Evolutionary conservation across 208 protist species (phyloP), one percentile per base, ranked within the genome.

Genomic region (Borovskyia barvae): DNA sequence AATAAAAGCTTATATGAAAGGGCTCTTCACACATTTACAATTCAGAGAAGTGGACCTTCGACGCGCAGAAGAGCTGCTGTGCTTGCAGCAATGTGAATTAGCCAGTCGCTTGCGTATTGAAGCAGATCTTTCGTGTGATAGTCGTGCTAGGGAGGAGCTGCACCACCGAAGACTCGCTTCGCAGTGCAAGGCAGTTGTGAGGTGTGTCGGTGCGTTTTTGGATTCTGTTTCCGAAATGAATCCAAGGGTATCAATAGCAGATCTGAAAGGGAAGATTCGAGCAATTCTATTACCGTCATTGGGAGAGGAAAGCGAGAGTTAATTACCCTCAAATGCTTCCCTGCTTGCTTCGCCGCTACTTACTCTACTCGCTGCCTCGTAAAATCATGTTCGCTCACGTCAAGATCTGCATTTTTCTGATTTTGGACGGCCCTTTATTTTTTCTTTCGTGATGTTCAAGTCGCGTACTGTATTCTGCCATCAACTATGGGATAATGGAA

Each of bases 71-170:
- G 63, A 70, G 22, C 63, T 70, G 2, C 25, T 70, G 39, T 37
- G 24, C 14, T 25, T 70, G 9, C 54, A 63, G 29, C 20, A 70
- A 30, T 37, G 61, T 28, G 54, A 63, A 28, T 49, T 62, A n/a
- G 51, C 54, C 6, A n/a, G 28, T 1, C 49, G 54, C 22, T 25
- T 51, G 8, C 54, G 48, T 28, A 70, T 63, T n/a, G 54, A 50
- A 28, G 41, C 5, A 30, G 63, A 70, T 46, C 41, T 70, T 7
- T 52, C 19, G n/a, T 36, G 19, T 9, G 47, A 70, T 1, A 30
- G 51, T 2, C 17, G 48, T 6, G 36, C 39, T 3, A 48, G 42
- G 28, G 46, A 8, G 28, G 48, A 57, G 32, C 24, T 63, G 30
- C 8, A 40, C 30, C 63, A 33, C 15, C 45, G 22, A 15, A 48